Evolutionary conservation across 2,329 filamentous ascomycete genomes (phyloP), one percentile per base, ranked within the genome.

Genomic region (Chaetoscypha palmicola): DNA sequence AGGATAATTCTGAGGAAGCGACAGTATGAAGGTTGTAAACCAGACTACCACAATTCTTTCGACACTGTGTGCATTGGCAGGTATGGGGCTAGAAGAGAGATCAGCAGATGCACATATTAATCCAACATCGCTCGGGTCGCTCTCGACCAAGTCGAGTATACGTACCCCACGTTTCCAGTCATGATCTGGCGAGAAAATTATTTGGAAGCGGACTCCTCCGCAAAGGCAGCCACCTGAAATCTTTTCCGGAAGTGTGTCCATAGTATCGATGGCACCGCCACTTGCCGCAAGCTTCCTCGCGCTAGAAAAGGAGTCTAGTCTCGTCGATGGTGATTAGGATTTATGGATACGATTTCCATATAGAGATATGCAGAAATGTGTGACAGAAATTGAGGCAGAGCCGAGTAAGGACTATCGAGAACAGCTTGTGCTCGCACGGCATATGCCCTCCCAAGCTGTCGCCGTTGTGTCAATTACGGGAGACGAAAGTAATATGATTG

Each of bases 1-100:
- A 72, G 2, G 46, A 52, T 17, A 74, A 56, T 32, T 62, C 57
- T 2, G 43, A 47, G 48, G 57, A 41, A 3, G 64, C 64, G 0
- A 73, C 52, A 4, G 43, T 54, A 53, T 74, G 66, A 38, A 64
- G 58, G 43, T 63, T 59, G 48, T 67, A 63, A 52, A 74, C 59
- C 41, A 77, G 64, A 3, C 66, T 57, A 40, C 72, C 73, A 5
- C 70, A 70, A 47, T 69, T 66, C 45, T 71, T 71, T 55, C 74
- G 72, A 59, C 73, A 76, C 56, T 76, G 73, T 5, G 69, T 71
- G 62, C 74, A 77, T 52, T 77, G 72, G 56, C 73, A 78, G 5
- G 68, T 73, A 35, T 60, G 57, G 47, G 64, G 64, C 69, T 34
- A 12, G n/a, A n/a, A n/a, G n/a, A n/a, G n/a, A n/a, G n/a, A n/a